A percentile compares a stretch with the other conserved stretches of the same genome.
These are phyloP conservation scores for Irpex rosettiformis DNA, from an alignment of 1,284 basidiomycete genomes.

Conservation along the genomic window DNA sequence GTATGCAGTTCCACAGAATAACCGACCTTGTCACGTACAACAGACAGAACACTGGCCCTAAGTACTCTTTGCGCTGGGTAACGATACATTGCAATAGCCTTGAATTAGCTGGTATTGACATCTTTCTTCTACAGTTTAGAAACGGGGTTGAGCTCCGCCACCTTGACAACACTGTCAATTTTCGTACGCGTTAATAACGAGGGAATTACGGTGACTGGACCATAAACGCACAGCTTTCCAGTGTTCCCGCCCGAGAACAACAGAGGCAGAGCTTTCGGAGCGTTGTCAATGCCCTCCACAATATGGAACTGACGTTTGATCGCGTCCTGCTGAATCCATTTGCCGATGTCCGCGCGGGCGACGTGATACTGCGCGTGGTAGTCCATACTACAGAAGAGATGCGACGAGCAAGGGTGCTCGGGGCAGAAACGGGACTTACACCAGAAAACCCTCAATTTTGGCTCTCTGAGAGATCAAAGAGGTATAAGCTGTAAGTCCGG, in stretches of 20 bases:
- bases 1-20: too few species aligned
- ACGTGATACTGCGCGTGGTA: conserved; percentile 54
- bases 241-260: conserved; percentile 80
- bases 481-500: conserved; percentile 57
- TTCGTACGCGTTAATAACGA: too few species aligned
- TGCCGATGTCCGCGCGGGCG: conserved; percentile 52
- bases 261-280: conserved; percentile 65
- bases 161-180: conserved; percentile 14
- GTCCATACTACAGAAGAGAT: conserved; percentile 48
- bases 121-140: conserved; percentile 9
- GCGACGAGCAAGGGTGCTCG: not conserved
- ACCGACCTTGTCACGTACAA: too few species aligned
- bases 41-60: too few species aligned
- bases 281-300: conserved; percentile 70
- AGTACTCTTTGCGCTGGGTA: too few species aligned
- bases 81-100: too few species aligned
- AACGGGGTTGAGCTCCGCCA: conserved; percentile 9
- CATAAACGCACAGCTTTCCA: conserved; percentile 72
- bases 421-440: conserved; percentile 43
- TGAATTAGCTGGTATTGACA: not conserved
- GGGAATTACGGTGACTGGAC: too few species aligned
- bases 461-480: conserved; percentile 76
- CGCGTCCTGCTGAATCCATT: conserved; percentile 62
- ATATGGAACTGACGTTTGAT: conserved; percentile 77
- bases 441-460: conserved; percentile 80